A percentile compares a stretch with the other conserved stretches of the same genome.
These are phyloP conservation scores for Amanita polypyramis DNA, from an alignment of 768 basidiomycete genomes.

Conservation along the genomic window DNA sequence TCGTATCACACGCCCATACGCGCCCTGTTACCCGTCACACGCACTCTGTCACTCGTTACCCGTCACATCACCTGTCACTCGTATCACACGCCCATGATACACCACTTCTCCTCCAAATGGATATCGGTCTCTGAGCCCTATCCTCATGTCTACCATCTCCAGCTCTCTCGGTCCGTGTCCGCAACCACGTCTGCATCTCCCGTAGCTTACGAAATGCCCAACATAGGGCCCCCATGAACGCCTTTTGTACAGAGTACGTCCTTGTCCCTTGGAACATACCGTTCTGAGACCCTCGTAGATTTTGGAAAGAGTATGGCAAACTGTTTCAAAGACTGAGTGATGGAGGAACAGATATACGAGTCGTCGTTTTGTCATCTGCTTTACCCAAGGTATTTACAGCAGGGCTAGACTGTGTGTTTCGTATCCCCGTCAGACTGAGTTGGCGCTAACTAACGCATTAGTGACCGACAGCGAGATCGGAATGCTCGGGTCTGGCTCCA, in stretches of 20 bases:
- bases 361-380: slow-evolving; percentile 61
- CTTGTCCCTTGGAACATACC: not conserved
- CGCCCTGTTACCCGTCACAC: too few species aligned
- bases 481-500: slow-evolving; percentile 10
- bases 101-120: slow-evolving; percentile 15
- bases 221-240: slow-evolving; percentile 65
- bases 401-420: slow-evolving; percentile 61
- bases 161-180: slow-evolving; percentile 30
- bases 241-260: slow-evolving; percentile 40
- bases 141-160: slow-evolving; percentile 34
- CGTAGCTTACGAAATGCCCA: slow-evolving; percentile 25
- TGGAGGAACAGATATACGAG: slow-evolving; percentile 49
- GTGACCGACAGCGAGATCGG: slow-evolving; percentile 21
- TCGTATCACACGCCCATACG: too few species aligned
- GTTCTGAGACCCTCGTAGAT: not conserved
- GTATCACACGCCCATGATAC: not conserved
- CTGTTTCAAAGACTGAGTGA: slow-evolving; percentile 46
- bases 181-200: not conserved
- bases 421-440: not conserved
- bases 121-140: slow-evolving; percentile 36
- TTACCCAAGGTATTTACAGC: slow-evolving; percentile 72
- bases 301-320: slow-evolving; percentile 56
- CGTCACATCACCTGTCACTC: too few species aligned
- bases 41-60: too few species aligned
- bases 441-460: slow-evolving; percentile 7